Base-by-base conservation (phyloP, 2,329 filamentous ascomycete species). In the Coniochaeta sp. region DNA sequence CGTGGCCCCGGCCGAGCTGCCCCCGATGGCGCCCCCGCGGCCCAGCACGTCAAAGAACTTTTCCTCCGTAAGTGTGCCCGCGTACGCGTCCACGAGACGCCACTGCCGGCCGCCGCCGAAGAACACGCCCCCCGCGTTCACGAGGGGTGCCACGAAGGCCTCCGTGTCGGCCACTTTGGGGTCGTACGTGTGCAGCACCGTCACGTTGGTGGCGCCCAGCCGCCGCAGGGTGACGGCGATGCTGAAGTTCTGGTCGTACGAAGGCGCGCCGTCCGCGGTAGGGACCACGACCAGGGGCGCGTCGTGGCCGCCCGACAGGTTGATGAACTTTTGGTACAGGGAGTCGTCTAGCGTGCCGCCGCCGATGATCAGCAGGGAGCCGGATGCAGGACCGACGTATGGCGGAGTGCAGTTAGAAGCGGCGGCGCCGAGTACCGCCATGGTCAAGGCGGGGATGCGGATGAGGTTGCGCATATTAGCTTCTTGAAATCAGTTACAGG, bases 31-130 rank as follows among this genome's bases (percentile, higher is more conserved):
- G 2, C 70, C 70, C 16, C 67, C 67, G 3, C 69, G 61, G 22
- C 63, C 65, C 24, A 72, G 67, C 22, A 72, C 70, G 3, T 62
- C 67, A 30, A 60, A 60, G 61, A 72, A 70, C 16, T 66, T 63
- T 1, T 57, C 58, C 65, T 72, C 70, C 6, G 69, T 62, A 52
- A 64, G 63, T 3, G 70, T 72, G 1, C 69, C 70, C 9, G 69
- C 70, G 62, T 72, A 72, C 34, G 70, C 70, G 50, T 72, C 70
- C 0, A 71, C 69, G 2, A 72, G 65, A 1, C 69, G 69, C 70
- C 70, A 72, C 58, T 72, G 70, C 0, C 70, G 63, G 1, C 70
- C 70, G 5, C 70, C 70, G 16, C 68, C 70, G 59, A 72, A 72
- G 65, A 68, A 72, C 16, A 72, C 65, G 3, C 62, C 70, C 16